Base-by-base conservation (phyloP, 441 rosid genomes). In the Hura crepitans region DNA sequence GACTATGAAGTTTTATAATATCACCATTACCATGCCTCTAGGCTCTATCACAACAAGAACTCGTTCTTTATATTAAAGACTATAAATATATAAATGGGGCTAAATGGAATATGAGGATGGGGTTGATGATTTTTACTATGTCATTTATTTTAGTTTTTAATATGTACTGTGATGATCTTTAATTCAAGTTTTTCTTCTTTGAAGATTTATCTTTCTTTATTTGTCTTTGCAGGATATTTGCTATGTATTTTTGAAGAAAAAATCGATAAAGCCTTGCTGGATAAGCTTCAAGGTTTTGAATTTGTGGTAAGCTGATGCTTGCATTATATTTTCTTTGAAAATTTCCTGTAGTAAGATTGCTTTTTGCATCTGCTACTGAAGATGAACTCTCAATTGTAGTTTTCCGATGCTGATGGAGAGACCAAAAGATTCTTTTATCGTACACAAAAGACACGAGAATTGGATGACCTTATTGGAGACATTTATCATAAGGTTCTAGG, bases 401-500 rank as follows among this genome's bases (percentile, higher is more conserved):
- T 94, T 77, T 82, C 90, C 8, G 93, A 94, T 78, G 72, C 69
- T 74, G 96, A 87, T 79, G 96, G 85, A 69, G 95, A 89, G 81
- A 86, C 80, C 73, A 80, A 78, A 80, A 84, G 91, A 78, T 95
- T 80, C 79, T 92, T 89, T 77, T 92, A 95, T 80, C 98, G 79
- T 65, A 90, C 96, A 22, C 83, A 93, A 43, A 95, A 90, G 87
- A 92, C 99, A 70, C 80, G 91, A 71, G 98, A 95, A 81, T 73
- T 95, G 82, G 97, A 90, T 77, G 80, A 83, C 68, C 89, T 88
- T 78, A 90, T 92, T 62, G 98, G 99, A 78, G 99, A 95, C 79
- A 87, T 95, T 76, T 92, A 92, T 80, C 99, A 95, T 72, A 95
- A 95, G 85, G 87, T 89, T 75, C 77, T 95, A 67, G 99, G 99